Evolutionary conservation across 768 basidiomycete genomes (phyloP).

Genomic region (Auricularia sp.): DNA sequence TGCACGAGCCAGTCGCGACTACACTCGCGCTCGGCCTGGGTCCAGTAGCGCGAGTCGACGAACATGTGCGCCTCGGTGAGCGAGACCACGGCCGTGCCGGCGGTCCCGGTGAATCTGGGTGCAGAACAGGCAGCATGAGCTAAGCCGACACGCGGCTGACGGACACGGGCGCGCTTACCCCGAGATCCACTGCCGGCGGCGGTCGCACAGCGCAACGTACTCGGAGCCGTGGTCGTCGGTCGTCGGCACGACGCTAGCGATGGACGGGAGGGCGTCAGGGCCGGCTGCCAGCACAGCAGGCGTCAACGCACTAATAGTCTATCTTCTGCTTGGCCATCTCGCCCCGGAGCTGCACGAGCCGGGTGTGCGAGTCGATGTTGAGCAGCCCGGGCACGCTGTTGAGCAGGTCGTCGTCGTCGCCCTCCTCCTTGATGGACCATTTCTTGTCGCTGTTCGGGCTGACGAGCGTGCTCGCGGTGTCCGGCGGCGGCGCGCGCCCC

Average conservation of each 20-base stretch:
- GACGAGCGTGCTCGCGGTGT: conserved; percentile 1
- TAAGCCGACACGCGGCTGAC: neutral
- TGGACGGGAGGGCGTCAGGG: neutral
- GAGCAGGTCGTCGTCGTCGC: neutral
- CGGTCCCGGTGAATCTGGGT: conserved; percentile 49
- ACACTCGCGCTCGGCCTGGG: conserved; percentile 60
- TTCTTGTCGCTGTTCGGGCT: neutral
- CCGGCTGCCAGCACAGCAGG: neutral
- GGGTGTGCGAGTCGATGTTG: neutral
- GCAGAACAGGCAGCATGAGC: conserved; percentile 37
- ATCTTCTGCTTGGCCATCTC: neutral
- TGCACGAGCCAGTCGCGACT: conserved; percentile 68
- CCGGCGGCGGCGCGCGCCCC: neutral
- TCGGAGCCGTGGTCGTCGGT: conserved; percentile 81
- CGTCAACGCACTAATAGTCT: neutral
- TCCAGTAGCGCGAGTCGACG: conserved; percentile 76
- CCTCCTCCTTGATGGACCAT: neutral
- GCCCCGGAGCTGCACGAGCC: neutral
- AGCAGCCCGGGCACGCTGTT: neutral
- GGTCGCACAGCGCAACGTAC: conserved; percentile 67
- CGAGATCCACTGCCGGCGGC: conserved; percentile 67
- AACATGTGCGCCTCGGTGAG: conserved; percentile 59
- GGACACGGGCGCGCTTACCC: conserved; percentile 38
- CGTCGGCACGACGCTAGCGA: conserved; percentile 53
- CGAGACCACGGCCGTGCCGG: conserved; percentile 64